Conservation (phyloP, 2,329 filamentous ascomycete species). For the Colletotrichum sp. region DNA sequence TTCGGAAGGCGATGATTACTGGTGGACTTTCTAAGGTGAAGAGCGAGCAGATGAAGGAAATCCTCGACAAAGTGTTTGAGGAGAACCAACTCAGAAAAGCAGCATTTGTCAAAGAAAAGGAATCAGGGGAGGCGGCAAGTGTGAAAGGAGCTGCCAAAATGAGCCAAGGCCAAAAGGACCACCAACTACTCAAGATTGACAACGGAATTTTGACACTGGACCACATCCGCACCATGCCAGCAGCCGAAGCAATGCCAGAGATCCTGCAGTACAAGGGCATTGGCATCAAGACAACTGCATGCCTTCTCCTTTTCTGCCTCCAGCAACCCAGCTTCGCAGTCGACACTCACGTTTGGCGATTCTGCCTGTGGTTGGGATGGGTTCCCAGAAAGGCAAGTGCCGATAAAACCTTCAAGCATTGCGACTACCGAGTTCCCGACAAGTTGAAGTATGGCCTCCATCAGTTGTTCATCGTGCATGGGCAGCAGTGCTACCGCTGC, state of each 20-base stretch:
- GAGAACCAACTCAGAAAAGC: constrained; percentile 61
- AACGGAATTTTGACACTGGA: constrained; percentile 64
- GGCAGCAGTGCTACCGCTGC: constrained; percentile 53
- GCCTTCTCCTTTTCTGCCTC: constrained; percentile 62
- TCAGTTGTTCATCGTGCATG: constrained; percentile 60
- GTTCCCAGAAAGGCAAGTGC: constrained; percentile 53
- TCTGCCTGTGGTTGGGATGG: constrained; percentile 60
- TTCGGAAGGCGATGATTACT: constrained; percentile 72
- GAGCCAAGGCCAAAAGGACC: constrained; percentile 53
- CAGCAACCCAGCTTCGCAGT: constrained; percentile 60
- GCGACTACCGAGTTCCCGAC: constrained; percentile 56
- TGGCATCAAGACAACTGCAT: constrained; percentile 63
- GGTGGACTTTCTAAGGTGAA: constrained; percentile 77
- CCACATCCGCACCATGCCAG: constrained; percentile 49
- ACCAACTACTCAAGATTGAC: constrained; percentile 62
- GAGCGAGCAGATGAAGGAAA: constrained; percentile 74
- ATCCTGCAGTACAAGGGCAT: constrained; percentile 57
- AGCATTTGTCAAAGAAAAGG: constrained; percentile 49
- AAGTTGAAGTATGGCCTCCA: constrained; percentile 61
- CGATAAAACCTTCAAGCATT: constrained; percentile 56
- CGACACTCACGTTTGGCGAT: constrained; percentile 61
- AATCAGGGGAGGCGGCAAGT: constrained; percentile 42
- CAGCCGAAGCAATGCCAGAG: constrained; percentile 54
- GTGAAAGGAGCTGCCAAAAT: constrained; percentile 47
- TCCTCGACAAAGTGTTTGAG: constrained; percentile 73